phyloP scores from a whole-genome alignment of 164 flowering plant genomes.

The Piper longum region DNA sequence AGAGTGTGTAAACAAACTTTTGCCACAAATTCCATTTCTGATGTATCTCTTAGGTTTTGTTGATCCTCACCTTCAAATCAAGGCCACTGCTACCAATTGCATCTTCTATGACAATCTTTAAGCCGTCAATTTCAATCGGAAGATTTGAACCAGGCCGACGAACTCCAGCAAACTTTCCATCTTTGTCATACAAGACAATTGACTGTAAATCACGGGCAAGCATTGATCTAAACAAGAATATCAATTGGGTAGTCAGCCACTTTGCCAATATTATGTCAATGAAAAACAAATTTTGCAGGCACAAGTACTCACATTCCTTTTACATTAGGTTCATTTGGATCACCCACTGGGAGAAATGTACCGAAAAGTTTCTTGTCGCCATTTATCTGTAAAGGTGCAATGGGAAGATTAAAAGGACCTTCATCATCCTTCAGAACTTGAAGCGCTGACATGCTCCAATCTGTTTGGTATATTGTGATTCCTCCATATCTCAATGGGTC shows the following conservation, averaged over 20 bases:
- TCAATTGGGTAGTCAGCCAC: background rate
- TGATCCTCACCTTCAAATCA: conserved; percentile 54
- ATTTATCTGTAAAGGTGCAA: conserved; percentile 82
- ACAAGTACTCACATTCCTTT: conserved; percentile 72
- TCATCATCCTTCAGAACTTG: conserved; percentile 70
- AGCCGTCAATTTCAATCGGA: conserved; percentile 78
- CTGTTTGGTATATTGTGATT: conserved; percentile 86
- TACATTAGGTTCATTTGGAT: conserved; percentile 46
- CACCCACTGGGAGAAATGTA: conserved; percentile 72
- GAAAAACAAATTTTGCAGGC: background rate
- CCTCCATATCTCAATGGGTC: conserved; percentile 84
- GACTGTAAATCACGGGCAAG: conserved; percentile 94
- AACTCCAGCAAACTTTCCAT: conserved; percentile 84
- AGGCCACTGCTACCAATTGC: conserved; percentile 92
- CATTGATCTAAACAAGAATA: conserved; percentile 53
- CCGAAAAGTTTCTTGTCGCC: conserved; percentile 97
- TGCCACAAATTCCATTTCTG: background rate
- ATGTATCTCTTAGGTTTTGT: background rate
- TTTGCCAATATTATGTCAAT: background rate
- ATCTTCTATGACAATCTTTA: conserved; percentile 56
- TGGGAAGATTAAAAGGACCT: conserved; percentile 96
- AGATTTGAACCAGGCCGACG: conserved; percentile 79
- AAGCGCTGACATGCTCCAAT: conserved; percentile 86
- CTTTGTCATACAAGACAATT: conserved; percentile 65
- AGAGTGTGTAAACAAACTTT: background rate